A percentile compares a stretch with the other conserved stretches of the same genome.
Conservation (phyloP, 1,284 basidiomycete genomes). For the Butyriboletus appendiculatus region DNA sequence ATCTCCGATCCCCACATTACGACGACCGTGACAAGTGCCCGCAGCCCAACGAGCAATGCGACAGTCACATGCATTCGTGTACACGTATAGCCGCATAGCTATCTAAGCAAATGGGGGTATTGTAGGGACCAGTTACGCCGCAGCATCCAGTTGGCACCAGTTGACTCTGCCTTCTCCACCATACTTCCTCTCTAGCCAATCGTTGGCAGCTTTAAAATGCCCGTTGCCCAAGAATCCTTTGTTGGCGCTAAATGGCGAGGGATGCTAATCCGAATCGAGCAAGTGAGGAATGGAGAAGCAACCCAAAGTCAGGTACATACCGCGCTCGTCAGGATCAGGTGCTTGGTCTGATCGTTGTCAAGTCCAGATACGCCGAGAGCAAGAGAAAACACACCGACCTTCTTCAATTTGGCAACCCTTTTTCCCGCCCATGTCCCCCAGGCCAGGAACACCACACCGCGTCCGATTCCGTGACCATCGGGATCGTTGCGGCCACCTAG, state of each 20-base stretch:
- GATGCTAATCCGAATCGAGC: conserved; percentile 55
- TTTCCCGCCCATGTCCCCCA: conserved; percentile 92
- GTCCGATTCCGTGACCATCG: conserved; percentile 53
- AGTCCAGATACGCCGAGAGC: conserved; percentile 14
- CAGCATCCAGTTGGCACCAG: conserved; percentile 61
- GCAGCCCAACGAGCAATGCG: conserved; percentile 19
- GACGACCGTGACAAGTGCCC: conserved; percentile 7
- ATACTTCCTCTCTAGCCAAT: conserved; percentile 78
- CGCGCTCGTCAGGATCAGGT: conserved; percentile 82
- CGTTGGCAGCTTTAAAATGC: conserved; percentile 87
- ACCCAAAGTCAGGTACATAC: conserved; percentile 43
- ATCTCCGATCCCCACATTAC: conserved; percentile 25
- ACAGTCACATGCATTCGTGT: conserved; percentile 14
- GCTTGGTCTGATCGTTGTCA: conserved; percentile 63
- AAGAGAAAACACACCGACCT: conserved; percentile 47
- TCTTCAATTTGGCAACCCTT: conserved; percentile 78
- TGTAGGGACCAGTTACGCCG: conserved; percentile 19
- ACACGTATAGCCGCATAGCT: conserved; percentile 23
- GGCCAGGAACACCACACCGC: conserved; percentile 83
- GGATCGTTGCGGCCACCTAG: conserved; percentile 43
- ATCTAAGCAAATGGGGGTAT: conserved; percentile 30
- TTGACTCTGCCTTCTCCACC: conserved; percentile 71
- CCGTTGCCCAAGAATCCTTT: conserved; percentile 90
- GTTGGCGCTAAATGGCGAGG: conserved; percentile 79
- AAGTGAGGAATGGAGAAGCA: conserved; percentile 22